Evolutionary conservation across 805 yeast genomes (phyloP).

Genomic region (Grigorovia transvaalensis): DNA sequence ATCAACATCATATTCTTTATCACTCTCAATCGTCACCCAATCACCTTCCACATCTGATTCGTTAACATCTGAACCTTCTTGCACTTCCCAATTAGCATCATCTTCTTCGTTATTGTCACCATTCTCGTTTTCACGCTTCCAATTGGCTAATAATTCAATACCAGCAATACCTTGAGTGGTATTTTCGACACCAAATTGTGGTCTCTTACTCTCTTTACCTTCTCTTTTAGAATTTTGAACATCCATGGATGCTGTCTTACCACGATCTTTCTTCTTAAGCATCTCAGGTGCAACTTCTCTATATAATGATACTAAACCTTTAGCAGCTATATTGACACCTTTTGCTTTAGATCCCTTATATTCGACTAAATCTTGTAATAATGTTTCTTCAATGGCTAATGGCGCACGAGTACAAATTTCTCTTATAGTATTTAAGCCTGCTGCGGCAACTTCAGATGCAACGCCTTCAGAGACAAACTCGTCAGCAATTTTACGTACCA

Average conservation of each 20-base stretch:
- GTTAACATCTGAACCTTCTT: constrained; percentile 33
- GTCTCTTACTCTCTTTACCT: constrained; percentile 26
- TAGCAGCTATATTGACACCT: constrained; percentile 90
- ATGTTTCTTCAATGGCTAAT: constrained; percentile 77
- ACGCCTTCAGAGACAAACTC: constrained; percentile 98
- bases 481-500: constrained; percentile 88
- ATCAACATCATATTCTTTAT: constrained; percentile 54
- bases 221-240: constrained; percentile 51
- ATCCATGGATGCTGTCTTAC: constrained; percentile 82
- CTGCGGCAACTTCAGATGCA: constrained; percentile 94
- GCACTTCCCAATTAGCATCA: constrained; percentile 49
- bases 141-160: constrained; percentile 75
- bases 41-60: constrained; percentile 57
- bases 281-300: constrained; percentile 95
- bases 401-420: constrained; percentile 93
- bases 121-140: constrained; percentile 47
- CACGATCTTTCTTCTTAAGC: constrained; percentile 84
- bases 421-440: constrained; percentile 91
- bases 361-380: constrained; percentile 80
- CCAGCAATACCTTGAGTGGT: constrained; percentile 76
- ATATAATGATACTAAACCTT: constrained; percentile 72
- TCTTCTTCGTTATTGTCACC: constrained; percentile 46
- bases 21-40: constrained; percentile 86
- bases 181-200: constrained; percentile 67
- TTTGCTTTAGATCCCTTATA: constrained; percentile 91